These are phyloP conservation scores for Heterobasidion irregulare DNA, from an alignment of 1,284 basidiomycete species.

Conservation along the genomic window DNA sequence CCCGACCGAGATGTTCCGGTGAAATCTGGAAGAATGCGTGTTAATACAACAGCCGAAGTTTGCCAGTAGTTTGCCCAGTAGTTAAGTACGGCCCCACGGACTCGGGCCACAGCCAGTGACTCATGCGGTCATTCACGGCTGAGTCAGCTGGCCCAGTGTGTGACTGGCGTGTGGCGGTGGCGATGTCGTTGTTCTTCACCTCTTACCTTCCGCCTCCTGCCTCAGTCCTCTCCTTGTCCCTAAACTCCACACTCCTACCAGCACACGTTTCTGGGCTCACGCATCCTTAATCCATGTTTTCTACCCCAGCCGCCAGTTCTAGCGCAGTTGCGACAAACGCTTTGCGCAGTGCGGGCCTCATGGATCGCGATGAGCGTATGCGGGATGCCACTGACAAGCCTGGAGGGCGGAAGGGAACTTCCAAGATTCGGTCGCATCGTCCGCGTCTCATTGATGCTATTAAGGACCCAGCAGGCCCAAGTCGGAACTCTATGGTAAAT, in stretches of 20 bases:
- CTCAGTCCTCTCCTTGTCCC: neutral
- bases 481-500: conserved; percentile 58
- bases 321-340: conserved; percentile 50
- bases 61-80: too few relatives aligned
- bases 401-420: conserved; percentile 56
- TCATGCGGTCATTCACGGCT: neutral
- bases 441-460: conserved; percentile 48
- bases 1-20: too few relatives aligned
- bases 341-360: conserved; percentile 60
- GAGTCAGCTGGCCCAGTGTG: neutral
- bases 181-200: neutral
- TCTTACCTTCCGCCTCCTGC: conserved; percentile 2
- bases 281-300: conserved; percentile 31
- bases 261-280: too few relatives aligned
- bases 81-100: too few relatives aligned
- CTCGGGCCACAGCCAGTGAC: too few relatives aligned
- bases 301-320: conserved; percentile 38
- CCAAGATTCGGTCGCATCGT: conserved; percentile 52
- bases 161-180: too few relatives aligned
- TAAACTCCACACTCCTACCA: neutral
- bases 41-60: too few relatives aligned
- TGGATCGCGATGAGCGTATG: conserved; percentile 67
- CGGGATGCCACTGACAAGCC: conserved; percentile 57
- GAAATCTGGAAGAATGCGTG: too few relatives aligned
- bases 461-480: conserved; percentile 42